Base-by-base conservation (phyloP, 495 filamentous ascomycete species). In the Penicillium verhagenii region DNA sequence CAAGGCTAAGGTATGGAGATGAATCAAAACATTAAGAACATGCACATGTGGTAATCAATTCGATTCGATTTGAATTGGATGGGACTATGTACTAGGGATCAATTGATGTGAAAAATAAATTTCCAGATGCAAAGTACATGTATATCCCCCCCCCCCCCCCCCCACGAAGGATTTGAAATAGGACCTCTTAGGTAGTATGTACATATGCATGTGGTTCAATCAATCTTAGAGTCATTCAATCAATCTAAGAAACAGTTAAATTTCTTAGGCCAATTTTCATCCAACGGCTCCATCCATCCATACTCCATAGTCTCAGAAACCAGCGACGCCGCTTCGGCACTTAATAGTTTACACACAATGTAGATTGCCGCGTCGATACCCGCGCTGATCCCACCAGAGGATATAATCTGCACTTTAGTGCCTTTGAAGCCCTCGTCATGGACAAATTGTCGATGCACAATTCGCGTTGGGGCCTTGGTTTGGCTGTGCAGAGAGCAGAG, bases 321-420 rank as follows among this genome's bases (percentile, higher is more conserved):
- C 72, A 86, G 82, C 37, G 82, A 75, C 38, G 86, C 86, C 16
- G 75, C 66, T 28, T 87, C 85, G 55, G 86, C 79, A 16, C 78
- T 80, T 25, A 87, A 85, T 66, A 91, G 70, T 48, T 82, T 82
- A 72, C 82, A 86, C 39, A 91, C 83, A 61, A 92, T 75, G 72
- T 91, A 92, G 69, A 92, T 69, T 50, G 82, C 70, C 14, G 87
- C 89, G 77, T 92, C 89, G 46, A 92, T 71, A 55, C 89, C 88
- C 65, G 83, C 80, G 54, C 82, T 84, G 50, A 89, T 75, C 47
- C 88, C 89, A 52, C 87, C 88, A 67, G 76, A 78, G 33, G 89
- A 91, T 57, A 93, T 83, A 44, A 93, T 80, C 58, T 86, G 78
- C 64, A 91, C 78, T 16, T 86, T 87, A 59, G 86, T 86, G 28